Conservation (phyloP, 495 filamentous ascomycete species). For the Xylaria telfairii region DNA sequence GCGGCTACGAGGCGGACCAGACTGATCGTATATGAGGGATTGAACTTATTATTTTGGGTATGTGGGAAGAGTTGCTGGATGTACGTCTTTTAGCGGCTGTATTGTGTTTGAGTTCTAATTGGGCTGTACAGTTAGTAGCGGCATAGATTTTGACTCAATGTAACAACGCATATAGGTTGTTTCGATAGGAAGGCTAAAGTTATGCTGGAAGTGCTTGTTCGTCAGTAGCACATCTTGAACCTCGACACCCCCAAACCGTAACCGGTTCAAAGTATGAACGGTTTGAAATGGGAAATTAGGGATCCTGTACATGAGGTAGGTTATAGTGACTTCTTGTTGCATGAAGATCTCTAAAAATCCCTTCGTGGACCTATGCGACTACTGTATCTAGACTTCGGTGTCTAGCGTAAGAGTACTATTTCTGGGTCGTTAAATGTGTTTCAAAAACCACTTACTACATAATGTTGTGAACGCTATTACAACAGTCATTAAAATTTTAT, state of each 20-base stretch:
- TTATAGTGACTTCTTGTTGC: too few species aligned
- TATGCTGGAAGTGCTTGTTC: neutral
- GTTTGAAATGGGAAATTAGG: too few species aligned
- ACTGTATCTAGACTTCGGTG: too few species aligned
- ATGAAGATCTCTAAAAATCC: too few species aligned
- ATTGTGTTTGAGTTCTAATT: neutral
- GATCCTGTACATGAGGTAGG: too few species aligned
- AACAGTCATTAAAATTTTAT: neutral
- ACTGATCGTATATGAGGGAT: neutral
- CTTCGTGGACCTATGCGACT: too few species aligned
- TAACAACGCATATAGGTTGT: neutral
- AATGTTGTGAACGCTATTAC: neutral
- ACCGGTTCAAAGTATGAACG: neutral
- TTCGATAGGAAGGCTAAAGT: neutral
- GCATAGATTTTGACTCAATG: neutral
- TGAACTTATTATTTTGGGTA: neutral
- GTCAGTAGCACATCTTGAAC: slow-evolving; percentile 8
- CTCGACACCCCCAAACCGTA: neutral
- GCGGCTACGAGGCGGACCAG: neutral
- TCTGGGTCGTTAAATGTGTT: neutral
- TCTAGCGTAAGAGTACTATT: neutral
- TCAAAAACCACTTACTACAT: neutral
- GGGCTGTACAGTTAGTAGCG: neutral
- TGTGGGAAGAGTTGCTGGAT: slow-evolving; percentile 2
- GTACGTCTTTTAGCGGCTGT: neutral